Evolutionary conservation across 306 rosid species (phyloP).

Genomic region (Gastrolobium bilobum): DNA sequence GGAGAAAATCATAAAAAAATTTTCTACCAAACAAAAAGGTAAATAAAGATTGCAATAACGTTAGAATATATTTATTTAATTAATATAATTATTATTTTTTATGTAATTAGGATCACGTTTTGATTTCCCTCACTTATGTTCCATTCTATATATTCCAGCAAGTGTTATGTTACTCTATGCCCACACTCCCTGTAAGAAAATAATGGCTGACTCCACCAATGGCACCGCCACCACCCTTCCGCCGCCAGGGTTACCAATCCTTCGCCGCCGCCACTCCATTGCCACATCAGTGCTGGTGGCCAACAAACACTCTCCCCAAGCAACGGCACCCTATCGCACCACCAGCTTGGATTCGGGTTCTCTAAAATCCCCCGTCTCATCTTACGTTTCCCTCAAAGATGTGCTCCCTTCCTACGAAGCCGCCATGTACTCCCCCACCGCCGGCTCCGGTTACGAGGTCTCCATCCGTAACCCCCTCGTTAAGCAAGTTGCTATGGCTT

Average conservation of each 20-base stretch:
- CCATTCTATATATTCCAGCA: conserved; percentile 9
- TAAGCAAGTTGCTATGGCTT: conserved; percentile 94
- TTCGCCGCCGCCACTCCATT: conserved; percentile 70
- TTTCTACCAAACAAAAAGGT: no score
- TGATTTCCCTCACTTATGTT: conserved; percentile 10
- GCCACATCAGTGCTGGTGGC: conserved; percentile 55
- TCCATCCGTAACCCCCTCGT: conserved; percentile 74
- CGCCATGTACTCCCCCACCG: background rate
- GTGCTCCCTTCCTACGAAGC: conserved; percentile 57
- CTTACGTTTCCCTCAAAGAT: conserved; percentile 76
- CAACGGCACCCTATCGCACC: conserved; percentile 45
- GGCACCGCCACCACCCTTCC: background rate
- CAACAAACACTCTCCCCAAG: conserved; percentile 35
- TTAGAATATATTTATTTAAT: no score
- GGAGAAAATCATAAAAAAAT: no score
- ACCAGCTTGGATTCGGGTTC: conserved; percentile 50
- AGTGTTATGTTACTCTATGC: conserved; percentile 33
- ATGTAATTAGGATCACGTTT: background rate
- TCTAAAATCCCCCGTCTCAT: conserved; percentile 44
- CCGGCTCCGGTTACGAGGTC: conserved; percentile 62
- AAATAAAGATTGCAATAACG: no score
- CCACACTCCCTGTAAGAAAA: background rate
- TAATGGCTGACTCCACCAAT: conserved; percentile 38
- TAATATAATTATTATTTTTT: background rate
- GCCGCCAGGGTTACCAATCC: conserved; percentile 23